phyloP scores from a whole-genome alignment of 73 alveolate species.

The Paramecium primaurelia region DNA sequence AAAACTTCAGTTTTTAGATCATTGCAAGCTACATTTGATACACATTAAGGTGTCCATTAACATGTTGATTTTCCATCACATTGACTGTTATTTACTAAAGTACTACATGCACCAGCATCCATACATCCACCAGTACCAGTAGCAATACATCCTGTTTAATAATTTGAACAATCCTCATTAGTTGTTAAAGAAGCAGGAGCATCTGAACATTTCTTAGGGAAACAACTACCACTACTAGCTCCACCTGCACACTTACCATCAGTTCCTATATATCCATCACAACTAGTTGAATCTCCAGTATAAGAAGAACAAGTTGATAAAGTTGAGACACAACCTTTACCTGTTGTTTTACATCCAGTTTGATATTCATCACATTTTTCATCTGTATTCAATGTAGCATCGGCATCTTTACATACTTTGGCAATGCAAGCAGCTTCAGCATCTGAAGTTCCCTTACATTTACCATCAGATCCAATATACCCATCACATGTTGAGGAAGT shows the following conservation, averaged over 20 bases:
- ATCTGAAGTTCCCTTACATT: background rate
- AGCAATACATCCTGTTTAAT: slow-evolving; percentile 15
- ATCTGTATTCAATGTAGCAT: background rate
- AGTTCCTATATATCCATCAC: slow-evolving; percentile 21
- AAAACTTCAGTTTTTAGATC: background rate
- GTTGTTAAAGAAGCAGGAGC: background rate
- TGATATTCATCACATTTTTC: background rate
- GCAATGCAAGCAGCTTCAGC: slow-evolving; percentile 2
- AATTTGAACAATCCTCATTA: background rate
- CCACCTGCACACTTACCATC: slow-evolving; percentile 13
- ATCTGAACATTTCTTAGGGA: slow-evolving; percentile 11
- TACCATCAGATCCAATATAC: slow-evolving; percentile 23
- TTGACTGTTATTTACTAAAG: background rate
- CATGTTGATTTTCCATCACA: background rate
- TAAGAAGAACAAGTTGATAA: slow-evolving; percentile 2
- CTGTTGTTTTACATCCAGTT: slow-evolving; percentile 29
- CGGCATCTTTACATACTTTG: background rate
- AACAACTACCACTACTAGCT: background rate
- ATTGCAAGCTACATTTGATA: background rate
- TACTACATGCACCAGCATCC: background rate
- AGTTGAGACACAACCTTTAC: background rate
- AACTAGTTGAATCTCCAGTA: slow-evolving; percentile 5
- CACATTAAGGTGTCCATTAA: background rate
- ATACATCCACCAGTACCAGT: slow-evolving; percentile 12
- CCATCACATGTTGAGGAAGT: background rate